phyloP scores from a whole-genome alignment of 192 early-diverging fungal species.

The Rhizoclosmatium globosum region DNA sequence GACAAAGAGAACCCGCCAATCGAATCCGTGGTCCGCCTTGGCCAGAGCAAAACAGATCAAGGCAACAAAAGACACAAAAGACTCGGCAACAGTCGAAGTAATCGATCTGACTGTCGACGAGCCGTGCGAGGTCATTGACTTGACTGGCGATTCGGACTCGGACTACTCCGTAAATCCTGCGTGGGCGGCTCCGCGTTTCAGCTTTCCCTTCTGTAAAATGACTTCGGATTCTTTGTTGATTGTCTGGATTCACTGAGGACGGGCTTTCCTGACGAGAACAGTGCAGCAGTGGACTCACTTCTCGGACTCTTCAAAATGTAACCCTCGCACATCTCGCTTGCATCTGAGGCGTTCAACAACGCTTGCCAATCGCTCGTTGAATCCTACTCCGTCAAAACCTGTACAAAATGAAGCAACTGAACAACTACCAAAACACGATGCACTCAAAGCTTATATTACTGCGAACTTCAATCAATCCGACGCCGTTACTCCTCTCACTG shows the following conservation, averaged over 20 bases:
- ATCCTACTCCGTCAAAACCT: neutral
- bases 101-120: neutral
- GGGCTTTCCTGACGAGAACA: neutral
- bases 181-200: neutral
- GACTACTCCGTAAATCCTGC: neutral
- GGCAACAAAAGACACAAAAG: neutral
- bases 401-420: neutral
- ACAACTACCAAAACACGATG: neutral
- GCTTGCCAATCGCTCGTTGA: neutral
- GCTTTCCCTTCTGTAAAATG: neutral
- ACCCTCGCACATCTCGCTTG: neutral
- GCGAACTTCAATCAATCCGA: neutral
- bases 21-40: too few relatives aligned
- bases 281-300: neutral
- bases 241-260: neutral
- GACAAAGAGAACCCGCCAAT: neutral
- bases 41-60: neutral
- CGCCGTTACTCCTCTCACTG: slow-evolving; percentile 4
- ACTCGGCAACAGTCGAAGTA: neutral
- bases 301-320: neutral
- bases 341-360: neutral
- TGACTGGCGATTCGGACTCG: neutral
- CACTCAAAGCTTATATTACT: neutral
- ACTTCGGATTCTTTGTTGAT: neutral
- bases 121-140: neutral